Evolutionary conservation across 352 stramenopile genomes (phyloP), one percentile per base, ranked within the genome.

Genomic region (Phytopythium sindhum): DNA sequence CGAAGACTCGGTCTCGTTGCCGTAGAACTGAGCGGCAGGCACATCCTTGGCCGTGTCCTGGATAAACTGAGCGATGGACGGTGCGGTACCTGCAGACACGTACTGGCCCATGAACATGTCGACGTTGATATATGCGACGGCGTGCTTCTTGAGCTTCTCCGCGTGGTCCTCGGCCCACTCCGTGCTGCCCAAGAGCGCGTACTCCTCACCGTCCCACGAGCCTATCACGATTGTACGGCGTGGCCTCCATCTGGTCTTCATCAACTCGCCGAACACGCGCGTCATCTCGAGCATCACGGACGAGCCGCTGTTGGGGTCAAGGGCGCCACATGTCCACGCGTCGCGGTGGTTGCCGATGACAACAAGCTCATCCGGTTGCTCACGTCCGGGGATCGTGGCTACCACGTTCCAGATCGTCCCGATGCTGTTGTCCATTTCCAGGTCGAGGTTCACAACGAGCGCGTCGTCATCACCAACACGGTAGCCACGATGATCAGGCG

Each of bases 191-290:
- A 95, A 57, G 31, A 95, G 64, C 28, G 77, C 80, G 57, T 87
- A 87, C 68, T 93, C 86, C 61, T 95, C 86, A 29, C 83, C 84
- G 53, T 79, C 85, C 86, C 86, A 95, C 2, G 76, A 90, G 23
- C 70, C 71, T 2, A 95, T 64, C 42, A 88, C 70, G 64, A 95
- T 89, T 3, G 77, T 78, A n/a, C 84, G 79, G 10, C 69, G 65
- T 0, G 84, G 86, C 29, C 65, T 73, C 84, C 84, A 95, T 23
- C 82, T 76, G 6, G 61, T 50, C 45, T 75, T 64, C 15, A 90
- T 35, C n/a, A 95, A 61, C 24, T 69, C 60, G 21, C 80, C 78
- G n/a, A 93, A 63, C 51, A 73, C 74, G n/a, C 73, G 75, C 0
- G 81, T 84, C 14, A 93, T 78, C 69, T 95, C 86, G 21, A 92